Evolutionary conservation across 306 rosid genomes (phyloP), one percentile per base, ranked within the genome.

Genomic region (Fragaria iinumae): DNA sequence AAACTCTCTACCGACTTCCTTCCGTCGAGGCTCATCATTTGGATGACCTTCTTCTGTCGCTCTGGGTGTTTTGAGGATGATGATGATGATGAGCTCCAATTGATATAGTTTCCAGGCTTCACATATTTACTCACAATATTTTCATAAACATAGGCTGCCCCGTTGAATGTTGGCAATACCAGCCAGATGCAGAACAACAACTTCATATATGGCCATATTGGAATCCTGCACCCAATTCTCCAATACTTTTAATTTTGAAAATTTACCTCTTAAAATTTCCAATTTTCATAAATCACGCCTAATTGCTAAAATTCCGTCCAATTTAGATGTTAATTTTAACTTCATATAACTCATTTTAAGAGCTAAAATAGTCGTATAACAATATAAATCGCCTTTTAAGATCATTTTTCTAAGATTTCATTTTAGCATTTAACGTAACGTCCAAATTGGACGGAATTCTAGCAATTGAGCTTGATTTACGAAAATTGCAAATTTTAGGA

Each of bases 101-200:
- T 38, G 13, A 13, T 4, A 48, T 83, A 71, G 32, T 76, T 71
- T 32, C 84, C 89, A 12, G 89, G 82, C 83, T 88, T 95, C 0
- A 92, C 78, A 59, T 89, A 94, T 77, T 84, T 77, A 56, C 98
- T 94, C 78, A 83, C 98, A 67, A 67, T 71, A 63, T 89, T 95
- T 78, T 80, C 96, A 49, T 90, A 89, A 67, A 95, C 83, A 75
- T 91, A 96, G 6, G 99, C 96, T 32, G 97, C 97, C 63, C 98
- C 98, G 77, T 91, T 96, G 89, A 92, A 96, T 77, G 76, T 81
- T 11, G 99, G 99, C 77, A 96, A 79, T 32, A 96, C 98, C 67
- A 96, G 43, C 99, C 98, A 96, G 66, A 81, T 36, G 83, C 99
- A 91, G 76, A 87, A 83, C 80, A 95, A 49, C 9, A 95, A 82